Evolutionary conservation across 2,329 filamentous ascomycete species (phyloP), one percentile per base, ranked within the genome.

Genomic region (Alternaria alternata): DNA sequence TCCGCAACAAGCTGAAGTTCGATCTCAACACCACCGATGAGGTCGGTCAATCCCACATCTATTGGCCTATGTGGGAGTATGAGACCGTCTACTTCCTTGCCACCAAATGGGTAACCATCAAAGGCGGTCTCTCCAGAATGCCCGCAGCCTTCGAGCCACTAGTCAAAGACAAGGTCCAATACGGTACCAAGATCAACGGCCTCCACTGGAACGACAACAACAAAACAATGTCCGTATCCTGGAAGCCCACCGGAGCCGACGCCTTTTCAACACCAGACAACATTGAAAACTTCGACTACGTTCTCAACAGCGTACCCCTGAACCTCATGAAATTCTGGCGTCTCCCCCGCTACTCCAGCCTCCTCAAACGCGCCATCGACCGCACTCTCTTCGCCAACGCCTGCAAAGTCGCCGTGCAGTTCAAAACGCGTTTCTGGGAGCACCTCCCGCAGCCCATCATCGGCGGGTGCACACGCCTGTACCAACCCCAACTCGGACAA

Each of bases 351-450:
- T 83, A 83, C 68, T 81, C 81, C 16, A 78, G 77, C n/a, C 73
- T 83, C 1, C 74, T 84, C 9, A 71, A 68, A 48, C 80, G 80
- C 11, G 81, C 82, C 3, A 83, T 84, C 63, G 65, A 71, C 16
- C 72, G 74, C 26, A 73, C 83, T 24, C 81, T 82, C 61, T 84
- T 83, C 67, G 71, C 77, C 7, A 79, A 77, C 12, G 70, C 77
- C 2, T 84, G 81, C 65, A 84, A 85, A 74, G 83, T 91, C 0
- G 86, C 88, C 0, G 82, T 91, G 7, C 87, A 89, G 70, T 91
- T 88, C 78, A 78, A 83, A 48, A 85, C 87, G 0, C 86, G 89
- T 5, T 85, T 85, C 77, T 85, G 83, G 83, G 83, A 85, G 52
- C 80, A 85, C 51, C 75, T 83, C 8, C 69, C 75, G 4, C 67